Conservation (phyloP, 1,284 basidiomycete genomes). For the Tylopilus orsonianus region DNA sequence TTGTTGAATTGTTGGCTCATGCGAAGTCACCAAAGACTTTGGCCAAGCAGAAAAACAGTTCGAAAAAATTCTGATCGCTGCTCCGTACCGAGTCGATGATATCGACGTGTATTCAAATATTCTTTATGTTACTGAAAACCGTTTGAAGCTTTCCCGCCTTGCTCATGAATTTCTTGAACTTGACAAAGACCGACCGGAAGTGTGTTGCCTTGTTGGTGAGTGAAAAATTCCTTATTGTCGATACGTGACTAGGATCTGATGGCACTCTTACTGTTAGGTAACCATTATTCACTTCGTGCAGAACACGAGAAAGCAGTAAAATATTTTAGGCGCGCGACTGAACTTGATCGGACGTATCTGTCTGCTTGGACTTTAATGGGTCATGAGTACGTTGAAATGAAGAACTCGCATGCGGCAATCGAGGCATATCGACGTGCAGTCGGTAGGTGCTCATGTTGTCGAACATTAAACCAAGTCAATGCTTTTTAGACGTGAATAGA, state of each 20-base stretch:
- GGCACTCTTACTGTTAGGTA: constrained; percentile 61
- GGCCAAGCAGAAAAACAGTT: constrained; percentile 82
- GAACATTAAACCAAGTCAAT: neutral
- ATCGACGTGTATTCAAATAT: constrained; percentile 98
- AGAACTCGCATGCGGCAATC: constrained; percentile 98
- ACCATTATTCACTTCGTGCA: constrained; percentile 90
- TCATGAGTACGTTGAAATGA: constrained; percentile 98
- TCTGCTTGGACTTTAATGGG: constrained; percentile 99
- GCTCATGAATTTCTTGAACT: constrained; percentile 89
- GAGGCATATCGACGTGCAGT: constrained; percentile 96
- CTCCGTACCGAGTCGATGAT: constrained; percentile 92
- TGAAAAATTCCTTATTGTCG: constrained; percentile 8
- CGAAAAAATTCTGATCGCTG: constrained; percentile 74
- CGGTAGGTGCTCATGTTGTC: constrained; percentile 53
- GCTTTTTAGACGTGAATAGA: constrained; percentile 78
- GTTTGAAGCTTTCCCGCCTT: constrained; percentile 84
- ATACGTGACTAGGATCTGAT: neutral
- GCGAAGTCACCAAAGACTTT: constrained; percentile 61
- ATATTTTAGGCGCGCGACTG: constrained; percentile 92
- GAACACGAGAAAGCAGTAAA: constrained; percentile 97
- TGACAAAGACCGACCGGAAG: constrained; percentile 90
- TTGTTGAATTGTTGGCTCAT: constrained; percentile 8
- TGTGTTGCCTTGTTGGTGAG: constrained; percentile 91
- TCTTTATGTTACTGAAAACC: constrained; percentile 91
- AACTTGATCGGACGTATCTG: constrained; percentile 91